Evolutionary conservation across 371 early-diverging fungal species (phyloP).

Genomic region (Saksenaea oblongispora): DNA sequence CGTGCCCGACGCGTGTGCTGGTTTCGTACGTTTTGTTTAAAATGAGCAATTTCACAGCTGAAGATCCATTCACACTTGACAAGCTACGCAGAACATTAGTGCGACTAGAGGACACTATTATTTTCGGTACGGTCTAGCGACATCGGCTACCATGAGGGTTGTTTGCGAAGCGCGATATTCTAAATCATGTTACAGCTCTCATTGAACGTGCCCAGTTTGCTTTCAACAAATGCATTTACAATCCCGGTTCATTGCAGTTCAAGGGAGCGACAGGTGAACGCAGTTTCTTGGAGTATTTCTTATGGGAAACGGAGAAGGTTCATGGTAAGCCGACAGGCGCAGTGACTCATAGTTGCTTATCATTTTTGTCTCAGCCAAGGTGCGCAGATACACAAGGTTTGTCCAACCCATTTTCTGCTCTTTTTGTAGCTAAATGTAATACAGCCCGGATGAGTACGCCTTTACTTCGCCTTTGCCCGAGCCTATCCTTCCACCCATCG

Average conservation of each 20-base stretch:
- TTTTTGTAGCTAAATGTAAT: not conserved
- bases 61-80: constrained; percentile 41
- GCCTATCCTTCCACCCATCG: constrained; percentile 83
- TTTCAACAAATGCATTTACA: constrained; percentile 78
- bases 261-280: constrained; percentile 55
- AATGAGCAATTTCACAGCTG: constrained; percentile 49
- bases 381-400: constrained; percentile 75
- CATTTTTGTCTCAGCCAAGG: constrained; percentile 65
- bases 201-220: constrained; percentile 94
- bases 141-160: not conserved
- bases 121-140: constrained; percentile 77
- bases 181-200: constrained; percentile 54
- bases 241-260: constrained; percentile 65
- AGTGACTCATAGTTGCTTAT: not conserved
- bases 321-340: constrained; percentile 65
- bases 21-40: not conserved
- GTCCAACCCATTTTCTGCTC: not conserved
- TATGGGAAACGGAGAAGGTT: constrained; percentile 88
- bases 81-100: constrained; percentile 77
- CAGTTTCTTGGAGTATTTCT: constrained; percentile 89
- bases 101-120: constrained; percentile 93
- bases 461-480: constrained; percentile 84
- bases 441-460: constrained; percentile 94
- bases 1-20: too few species aligned
- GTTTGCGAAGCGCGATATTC: not conserved